Evolutionary conservation across 2,329 filamentous ascomycete species (phyloP).

Genomic region (Drechslerella dactyloides): DNA sequence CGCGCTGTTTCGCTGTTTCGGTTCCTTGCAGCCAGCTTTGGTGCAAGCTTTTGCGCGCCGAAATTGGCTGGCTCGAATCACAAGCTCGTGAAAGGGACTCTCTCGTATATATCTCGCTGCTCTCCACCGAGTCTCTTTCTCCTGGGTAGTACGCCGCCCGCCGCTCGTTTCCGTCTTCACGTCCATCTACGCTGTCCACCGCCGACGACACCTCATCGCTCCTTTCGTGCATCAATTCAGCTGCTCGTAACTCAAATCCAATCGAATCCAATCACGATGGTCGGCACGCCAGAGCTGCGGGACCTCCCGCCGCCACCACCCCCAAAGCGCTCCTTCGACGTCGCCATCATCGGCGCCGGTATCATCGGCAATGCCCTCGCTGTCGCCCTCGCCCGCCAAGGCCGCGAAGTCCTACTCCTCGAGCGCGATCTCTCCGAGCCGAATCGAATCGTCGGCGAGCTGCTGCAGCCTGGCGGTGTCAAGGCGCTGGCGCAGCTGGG

Average conservation of each 20-base stretch:
- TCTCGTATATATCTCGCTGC: too few species aligned
- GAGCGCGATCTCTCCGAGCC: constrained; percentile 90
- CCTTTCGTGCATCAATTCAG: not conserved
- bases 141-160: too few species aligned
- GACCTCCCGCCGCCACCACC: constrained; percentile 39
- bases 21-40: constrained; percentile 33
- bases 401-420: constrained; percentile 85
- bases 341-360: constrained; percentile 90
- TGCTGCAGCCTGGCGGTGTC: constrained; percentile 91
- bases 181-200: too few species aligned
- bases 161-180: too few species aligned
- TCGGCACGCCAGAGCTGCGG: constrained; percentile 45
- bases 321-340: constrained; percentile 63
- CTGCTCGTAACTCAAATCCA: not conserved
- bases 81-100: constrained; percentile 38
- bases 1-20: not conserved
- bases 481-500: constrained; percentile 80
- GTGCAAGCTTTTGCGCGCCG: not conserved
- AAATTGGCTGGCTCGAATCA: constrained; percentile 13
- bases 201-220: too few species aligned
- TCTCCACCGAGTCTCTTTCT: not conserved
- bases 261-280: constrained; percentile 33
- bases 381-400: constrained; percentile 67
- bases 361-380: constrained; percentile 87
- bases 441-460: constrained; percentile 92